Evolutionary conservation across 345 rosid species (phyloP).

Genomic region (Pugionium cornutum): DNA sequence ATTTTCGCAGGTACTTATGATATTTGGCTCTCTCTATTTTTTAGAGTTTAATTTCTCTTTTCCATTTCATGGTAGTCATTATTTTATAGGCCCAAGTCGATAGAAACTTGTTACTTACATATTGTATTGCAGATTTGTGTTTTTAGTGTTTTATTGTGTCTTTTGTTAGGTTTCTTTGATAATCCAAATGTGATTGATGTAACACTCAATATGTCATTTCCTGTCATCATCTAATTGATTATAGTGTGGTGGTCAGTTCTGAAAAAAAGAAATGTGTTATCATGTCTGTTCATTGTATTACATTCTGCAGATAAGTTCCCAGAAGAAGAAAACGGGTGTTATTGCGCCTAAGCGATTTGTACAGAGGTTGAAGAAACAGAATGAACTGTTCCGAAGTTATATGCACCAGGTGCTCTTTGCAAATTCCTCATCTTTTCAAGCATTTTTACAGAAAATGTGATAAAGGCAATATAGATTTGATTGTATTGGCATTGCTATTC

Average conservation of each 20-base stretch:
- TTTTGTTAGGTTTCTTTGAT: not conserved
- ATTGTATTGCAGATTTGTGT: too few relatives aligned
- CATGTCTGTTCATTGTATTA: not conserved
- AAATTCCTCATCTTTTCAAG: not conserved
- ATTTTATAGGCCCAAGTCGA: not conserved
- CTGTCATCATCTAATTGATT: not conserved
- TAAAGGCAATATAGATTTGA: not conserved
- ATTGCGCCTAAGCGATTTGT: conserved; percentile 98
- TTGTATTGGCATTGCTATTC: conserved; percentile 14
- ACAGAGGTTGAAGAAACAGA: conserved; percentile 97
- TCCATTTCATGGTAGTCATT: not conserved
- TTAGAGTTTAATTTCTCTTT: not conserved
- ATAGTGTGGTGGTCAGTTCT: not conserved
- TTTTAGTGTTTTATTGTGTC: not conserved
- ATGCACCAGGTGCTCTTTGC: conserved; percentile 83
- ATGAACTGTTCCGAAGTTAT: conserved; percentile 97
- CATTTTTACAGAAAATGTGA: not conserved
- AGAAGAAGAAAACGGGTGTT: conserved; percentile 99
- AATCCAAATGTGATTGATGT: conserved; percentile 1
- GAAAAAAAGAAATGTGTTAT: not conserved
- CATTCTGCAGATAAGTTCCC: conserved; percentile 73
- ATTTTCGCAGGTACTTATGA: conserved; percentile 70
- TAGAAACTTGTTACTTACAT: too few relatives aligned
- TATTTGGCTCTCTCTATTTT: not conserved
- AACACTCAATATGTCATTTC: not conserved